Percentiles rank a stretch among this genome's conserved stretches.
Conservation (phyloP, 148 eudicot species). For the Camellia sinensis region DNA sequence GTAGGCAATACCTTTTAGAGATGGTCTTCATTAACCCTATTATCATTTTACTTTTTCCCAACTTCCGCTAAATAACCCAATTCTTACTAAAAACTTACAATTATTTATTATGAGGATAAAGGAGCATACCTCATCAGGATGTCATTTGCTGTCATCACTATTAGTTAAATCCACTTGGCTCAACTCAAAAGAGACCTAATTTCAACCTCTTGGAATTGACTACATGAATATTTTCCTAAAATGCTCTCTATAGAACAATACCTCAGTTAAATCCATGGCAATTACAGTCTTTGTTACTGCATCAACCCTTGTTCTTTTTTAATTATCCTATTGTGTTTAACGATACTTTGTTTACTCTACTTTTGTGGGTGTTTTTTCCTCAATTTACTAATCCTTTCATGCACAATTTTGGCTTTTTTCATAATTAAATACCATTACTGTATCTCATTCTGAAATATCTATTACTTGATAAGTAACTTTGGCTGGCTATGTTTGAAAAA, state of each 20-base stretch:
- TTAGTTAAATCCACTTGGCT: background rate
- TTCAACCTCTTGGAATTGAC: background rate
- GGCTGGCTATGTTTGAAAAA: background rate
- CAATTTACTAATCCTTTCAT: background rate
- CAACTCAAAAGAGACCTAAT: background rate
- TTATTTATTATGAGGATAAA: background rate
- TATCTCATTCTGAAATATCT: too few relatives aligned
- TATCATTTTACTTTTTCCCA: too few relatives aligned
- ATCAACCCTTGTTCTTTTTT: background rate
- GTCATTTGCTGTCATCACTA: background rate
- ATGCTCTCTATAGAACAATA: background rate
- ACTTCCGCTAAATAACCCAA: too few relatives aligned
- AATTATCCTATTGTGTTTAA: background rate
- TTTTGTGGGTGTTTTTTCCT: conserved; percentile 1
- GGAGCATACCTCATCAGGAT: background rate
- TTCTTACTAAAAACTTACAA: background rate
- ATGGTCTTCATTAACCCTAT: too few relatives aligned
- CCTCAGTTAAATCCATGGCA: background rate
- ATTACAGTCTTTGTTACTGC: background rate
- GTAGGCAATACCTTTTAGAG: too few relatives aligned
- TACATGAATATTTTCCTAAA: background rate
- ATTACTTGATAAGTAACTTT: too few relatives aligned
- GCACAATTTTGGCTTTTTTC: background rate
- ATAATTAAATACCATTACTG: too few relatives aligned
- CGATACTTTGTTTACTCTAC: background rate